Conservation (phyloP, 495 filamentous ascomycete species). For the Penicillium daleae region DNA sequence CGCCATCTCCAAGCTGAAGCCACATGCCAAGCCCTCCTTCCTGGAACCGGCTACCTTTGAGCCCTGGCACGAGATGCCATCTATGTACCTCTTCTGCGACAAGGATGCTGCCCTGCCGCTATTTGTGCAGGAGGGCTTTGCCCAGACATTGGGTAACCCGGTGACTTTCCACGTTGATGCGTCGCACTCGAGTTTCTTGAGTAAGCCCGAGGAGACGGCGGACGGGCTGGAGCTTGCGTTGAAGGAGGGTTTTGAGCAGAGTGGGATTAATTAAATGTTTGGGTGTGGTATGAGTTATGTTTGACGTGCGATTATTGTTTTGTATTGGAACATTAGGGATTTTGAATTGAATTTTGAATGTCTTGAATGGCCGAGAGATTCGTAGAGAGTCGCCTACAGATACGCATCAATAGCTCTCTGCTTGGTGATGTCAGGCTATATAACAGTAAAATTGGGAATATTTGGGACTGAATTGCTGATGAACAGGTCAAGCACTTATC, state of each 20-base stretch:
- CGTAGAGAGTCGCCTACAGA: background rate
- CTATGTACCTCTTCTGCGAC: constrained; percentile 53
- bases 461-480: too few species aligned
- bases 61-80: constrained; percentile 50
- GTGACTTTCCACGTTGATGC: constrained; percentile 14
- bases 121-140: constrained; percentile 38
- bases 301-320: background rate
- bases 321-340: background rate
- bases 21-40: constrained; percentile 19
- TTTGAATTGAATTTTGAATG: background rate
- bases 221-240: constrained; percentile 21
- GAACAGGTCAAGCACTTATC: too few species aligned
- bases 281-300: background rate
- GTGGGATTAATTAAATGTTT: background rate
- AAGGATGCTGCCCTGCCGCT: constrained; percentile 43
- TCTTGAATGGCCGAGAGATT: background rate
- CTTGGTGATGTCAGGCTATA: background rate
- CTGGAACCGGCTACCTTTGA: constrained; percentile 38
- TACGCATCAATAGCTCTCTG: background rate
- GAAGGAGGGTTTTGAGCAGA: constrained; percentile 13
- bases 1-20: constrained; percentile 26
- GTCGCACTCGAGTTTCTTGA: constrained; percentile 31
- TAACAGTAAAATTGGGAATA: too few species aligned
- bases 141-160: constrained; percentile 15
- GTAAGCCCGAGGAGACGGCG: constrained; percentile 25